phyloP scores from a whole-genome alignment of 371 early-diverging fungal species.

The Scutellospora calospora region DNA sequence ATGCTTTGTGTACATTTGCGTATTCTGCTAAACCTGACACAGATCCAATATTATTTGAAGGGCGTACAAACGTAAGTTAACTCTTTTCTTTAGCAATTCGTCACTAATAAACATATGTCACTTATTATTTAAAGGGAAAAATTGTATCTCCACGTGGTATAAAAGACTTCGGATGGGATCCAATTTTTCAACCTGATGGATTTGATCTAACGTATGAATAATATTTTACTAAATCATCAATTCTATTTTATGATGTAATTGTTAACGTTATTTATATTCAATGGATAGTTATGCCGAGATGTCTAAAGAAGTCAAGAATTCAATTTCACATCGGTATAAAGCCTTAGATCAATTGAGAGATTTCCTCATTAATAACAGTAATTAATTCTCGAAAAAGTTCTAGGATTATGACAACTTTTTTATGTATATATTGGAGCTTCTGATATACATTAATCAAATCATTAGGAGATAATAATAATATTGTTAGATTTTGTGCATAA shows the following conservation, averaged over 20 bases:
- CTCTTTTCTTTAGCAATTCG: neutral
- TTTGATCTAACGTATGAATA: slow-evolving; percentile 73
- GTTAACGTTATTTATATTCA: neutral
- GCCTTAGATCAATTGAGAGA: slow-evolving; percentile 80
- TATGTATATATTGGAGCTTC: too few species aligned
- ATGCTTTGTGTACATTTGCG: slow-evolving; percentile 92
- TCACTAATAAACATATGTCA: neutral
- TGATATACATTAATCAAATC: too few species aligned
- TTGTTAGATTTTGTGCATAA: too few species aligned
- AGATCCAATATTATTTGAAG: slow-evolving; percentile 92
- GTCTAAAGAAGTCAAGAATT: slow-evolving; percentile 82
- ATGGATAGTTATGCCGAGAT: slow-evolving; percentile 85
- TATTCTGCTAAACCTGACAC: slow-evolving; percentile 84
- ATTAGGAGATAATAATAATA: too few species aligned
- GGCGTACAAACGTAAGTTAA: slow-evolving; percentile 70
- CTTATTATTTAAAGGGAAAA: slow-evolving; percentile 63
- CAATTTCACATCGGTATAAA: slow-evolving; percentile 88
- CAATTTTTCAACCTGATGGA: slow-evolving; percentile 91
- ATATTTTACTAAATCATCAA: neutral
- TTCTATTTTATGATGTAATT: neutral
- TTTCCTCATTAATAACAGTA: slow-evolving; percentile 7
- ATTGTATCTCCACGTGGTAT: slow-evolving; percentile 93
- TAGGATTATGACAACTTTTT: too few species aligned
- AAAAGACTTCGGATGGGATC: slow-evolving; percentile 94
- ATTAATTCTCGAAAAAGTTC: too few species aligned